Conservation (phyloP, 768 basidiomycete genomes). For the Kwoniella botswanensis region DNA sequence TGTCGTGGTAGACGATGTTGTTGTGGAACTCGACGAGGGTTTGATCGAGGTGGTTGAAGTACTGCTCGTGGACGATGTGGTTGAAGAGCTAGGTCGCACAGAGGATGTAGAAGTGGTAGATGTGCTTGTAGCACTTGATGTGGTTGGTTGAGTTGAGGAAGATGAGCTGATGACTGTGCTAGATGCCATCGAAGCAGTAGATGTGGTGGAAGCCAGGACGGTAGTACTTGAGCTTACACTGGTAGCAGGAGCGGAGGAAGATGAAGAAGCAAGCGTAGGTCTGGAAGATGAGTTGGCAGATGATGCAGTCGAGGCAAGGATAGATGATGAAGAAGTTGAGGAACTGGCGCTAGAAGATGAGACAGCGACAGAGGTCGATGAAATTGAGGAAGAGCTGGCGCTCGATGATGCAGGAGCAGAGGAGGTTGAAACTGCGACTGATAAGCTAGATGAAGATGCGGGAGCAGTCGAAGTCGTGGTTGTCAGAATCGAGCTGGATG, state of each 20-base stretch:
- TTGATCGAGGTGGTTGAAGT: slow-evolving; percentile 6
- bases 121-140: neutral
- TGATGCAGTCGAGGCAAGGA: too few species aligned
- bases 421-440: neutral
- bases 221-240: too few species aligned
- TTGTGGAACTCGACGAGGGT: neutral
- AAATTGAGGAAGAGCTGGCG: too few species aligned
- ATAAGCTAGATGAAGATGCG: neutral
- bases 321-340: too few species aligned
- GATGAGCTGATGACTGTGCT: neutral
- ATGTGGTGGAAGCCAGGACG: too few species aligned
- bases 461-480: neutral
- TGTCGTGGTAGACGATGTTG: neutral
- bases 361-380: too few species aligned
- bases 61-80: neutral
- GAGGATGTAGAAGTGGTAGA: neutral
- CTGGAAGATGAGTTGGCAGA: too few species aligned
- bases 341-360: too few species aligned
- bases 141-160: neutral
- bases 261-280: too few species aligned
- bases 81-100: neutral
- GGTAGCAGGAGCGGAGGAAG: too few species aligned
- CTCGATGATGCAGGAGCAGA: neutral
- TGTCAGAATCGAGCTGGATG: neutral
- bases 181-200: too few species aligned